Conservation (phyloP, 148 eudicot species). For the Camellia sinensis region DNA sequence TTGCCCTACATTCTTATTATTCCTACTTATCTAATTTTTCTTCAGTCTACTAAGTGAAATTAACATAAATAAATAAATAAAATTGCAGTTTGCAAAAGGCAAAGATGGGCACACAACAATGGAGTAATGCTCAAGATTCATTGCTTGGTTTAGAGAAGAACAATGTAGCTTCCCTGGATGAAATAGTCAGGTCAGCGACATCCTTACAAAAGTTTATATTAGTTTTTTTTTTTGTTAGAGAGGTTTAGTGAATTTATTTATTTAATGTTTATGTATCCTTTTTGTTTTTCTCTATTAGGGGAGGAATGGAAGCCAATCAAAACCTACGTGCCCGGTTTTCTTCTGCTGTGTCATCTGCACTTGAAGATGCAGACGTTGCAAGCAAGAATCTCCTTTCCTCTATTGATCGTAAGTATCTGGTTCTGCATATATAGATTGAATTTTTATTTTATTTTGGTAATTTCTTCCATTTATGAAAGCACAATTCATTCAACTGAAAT, state of each 20-base stretch:
- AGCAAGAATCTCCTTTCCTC: slow-evolving; percentile 74
- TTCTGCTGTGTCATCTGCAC: slow-evolving; percentile 73
- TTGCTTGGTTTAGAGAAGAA: slow-evolving; percentile 73
- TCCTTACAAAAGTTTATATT: not conserved
- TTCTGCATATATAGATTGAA: not conserved
- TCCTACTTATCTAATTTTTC: not conserved
- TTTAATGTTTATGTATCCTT: not conserved
- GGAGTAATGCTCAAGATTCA: slow-evolving; percentile 84
- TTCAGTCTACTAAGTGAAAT: not conserved
- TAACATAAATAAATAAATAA: not conserved
- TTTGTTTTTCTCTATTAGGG: slow-evolving; percentile 29
- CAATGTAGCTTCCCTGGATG: slow-evolving; percentile 79
- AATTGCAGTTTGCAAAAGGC: slow-evolving; percentile 69
- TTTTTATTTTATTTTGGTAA: not conserved
- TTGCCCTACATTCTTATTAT: slow-evolving; percentile 1
- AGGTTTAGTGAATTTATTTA: not conserved
- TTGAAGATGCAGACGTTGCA: slow-evolving; percentile 63
- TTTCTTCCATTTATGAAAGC: not conserved
- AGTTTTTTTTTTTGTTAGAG: slow-evolving; percentile 1
- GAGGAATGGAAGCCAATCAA: slow-evolving; percentile 83
- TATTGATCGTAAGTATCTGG: slow-evolving; percentile 63
- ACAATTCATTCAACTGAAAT: not conserved
- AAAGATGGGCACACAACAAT: slow-evolving; percentile 72
- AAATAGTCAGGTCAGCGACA: slow-evolving; percentile 65
- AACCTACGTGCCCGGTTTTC: slow-evolving; percentile 64